Evolutionary conservation across 1,284 basidiomycete genomes (phyloP).

Genomic region (Cutaneotrichosporon mucoides): DNA sequence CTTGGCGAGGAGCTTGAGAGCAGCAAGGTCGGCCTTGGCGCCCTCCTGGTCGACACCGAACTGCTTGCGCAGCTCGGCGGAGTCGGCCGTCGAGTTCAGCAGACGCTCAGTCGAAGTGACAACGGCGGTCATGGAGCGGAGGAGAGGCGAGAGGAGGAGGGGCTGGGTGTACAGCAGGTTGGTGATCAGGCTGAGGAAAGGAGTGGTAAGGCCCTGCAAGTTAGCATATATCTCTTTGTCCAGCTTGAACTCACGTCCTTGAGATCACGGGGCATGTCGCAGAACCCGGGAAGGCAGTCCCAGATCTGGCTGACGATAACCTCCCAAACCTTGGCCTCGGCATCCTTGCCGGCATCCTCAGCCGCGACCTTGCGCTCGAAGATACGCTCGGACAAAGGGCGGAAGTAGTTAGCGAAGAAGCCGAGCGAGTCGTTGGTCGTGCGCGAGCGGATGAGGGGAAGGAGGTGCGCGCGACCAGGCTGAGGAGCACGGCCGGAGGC

Average conservation of each 20-base stretch:
- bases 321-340: conserved; percentile 91
- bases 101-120: conserved; percentile 61
- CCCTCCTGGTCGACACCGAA: conserved; percentile 58
- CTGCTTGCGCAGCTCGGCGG: conserved; percentile 52
- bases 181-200: conserved; percentile 81
- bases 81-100: conserved; percentile 50
- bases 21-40: conserved; percentile 65
- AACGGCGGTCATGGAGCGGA: conserved; percentile 73
- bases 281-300: conserved; percentile 61
- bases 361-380: conserved; percentile 78
- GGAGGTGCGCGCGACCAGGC: conserved; percentile 76
- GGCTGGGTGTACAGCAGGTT: conserved; percentile 87
- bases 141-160: conserved; percentile 72
- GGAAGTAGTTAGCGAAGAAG: conserved; percentile 86
- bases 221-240: not conserved
- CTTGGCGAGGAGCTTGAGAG: conserved; percentile 73
- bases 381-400: conserved; percentile 89
- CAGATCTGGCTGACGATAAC: conserved; percentile 90
- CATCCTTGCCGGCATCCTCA: conserved; percentile 62
- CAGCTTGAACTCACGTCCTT: conserved; percentile 12
- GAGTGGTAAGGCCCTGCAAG: conserved; percentile 57
- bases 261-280: conserved; percentile 80
- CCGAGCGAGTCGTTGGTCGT: conserved; percentile 72
- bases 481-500: conserved; percentile 45
- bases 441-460: conserved; percentile 78